Evolutionary conservation across 352 stramenopile species (phyloP), one percentile per base, ranked within the genome.

Genomic region (Plasmopara muralis): DNA sequence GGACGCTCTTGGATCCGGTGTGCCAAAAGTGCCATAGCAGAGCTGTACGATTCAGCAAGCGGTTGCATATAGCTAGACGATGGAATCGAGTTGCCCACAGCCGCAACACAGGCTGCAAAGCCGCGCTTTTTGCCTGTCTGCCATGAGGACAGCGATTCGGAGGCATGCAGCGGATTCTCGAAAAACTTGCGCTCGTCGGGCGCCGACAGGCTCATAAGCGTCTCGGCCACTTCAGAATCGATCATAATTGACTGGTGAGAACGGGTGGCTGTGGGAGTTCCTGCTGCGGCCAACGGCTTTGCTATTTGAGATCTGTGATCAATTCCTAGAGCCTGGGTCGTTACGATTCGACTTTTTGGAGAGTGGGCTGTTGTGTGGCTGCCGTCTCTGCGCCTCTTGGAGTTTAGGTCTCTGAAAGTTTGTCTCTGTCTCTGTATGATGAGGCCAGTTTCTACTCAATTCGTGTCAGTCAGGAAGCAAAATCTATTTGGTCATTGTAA

Each of bases 141-240:
- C 77, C 77, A 86, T 5, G 48, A 55, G 9, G 57, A 66, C 7
- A 70, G 77, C 18, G 72, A 64, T 29, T 85, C 75, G 18, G 53
- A 47, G 13, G 64, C 67, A 43, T 89, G 83, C 18, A 89, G 70
- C 30, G 78, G 76, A 14, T 71, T 72, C 28, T 76, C 77, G 25
- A 50, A 53, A 48, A 77, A 78, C 48, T 83, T 70, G 66, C 73
- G 72, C 59, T 87, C 77, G 60, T 89, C 77, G 0, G 77, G 79
- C 37, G 79, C 79, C 40, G 79, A 89, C 13, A 89, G 68, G 50
- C 79, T 87, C 74, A 89, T 87, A 56, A 89, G 77, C 47, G 74
- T 87, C 62, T 87, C 74, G 39, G 79, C 79, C 33, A 81, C 73
- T 68, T 89, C 79, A 28, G 60, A 77, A 50, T 89, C 79, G 42